phyloP scores from a whole-genome alignment of 2,329 filamentous ascomycete species.

The Ascochyta lentis region DNA sequence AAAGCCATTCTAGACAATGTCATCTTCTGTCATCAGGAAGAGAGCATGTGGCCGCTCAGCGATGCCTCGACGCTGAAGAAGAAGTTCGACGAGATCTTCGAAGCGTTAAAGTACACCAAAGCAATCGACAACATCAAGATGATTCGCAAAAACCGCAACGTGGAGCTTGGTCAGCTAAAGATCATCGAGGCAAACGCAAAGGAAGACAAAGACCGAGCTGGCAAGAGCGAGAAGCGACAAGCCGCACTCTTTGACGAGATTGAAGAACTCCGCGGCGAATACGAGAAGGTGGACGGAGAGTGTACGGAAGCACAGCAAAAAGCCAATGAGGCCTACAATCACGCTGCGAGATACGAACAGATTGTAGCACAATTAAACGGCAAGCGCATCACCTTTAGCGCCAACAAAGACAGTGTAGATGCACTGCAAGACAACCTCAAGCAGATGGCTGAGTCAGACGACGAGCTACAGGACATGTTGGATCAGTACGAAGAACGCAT shows the following conservation, averaged over 20 bases:
- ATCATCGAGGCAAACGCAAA: conserved; percentile 80
- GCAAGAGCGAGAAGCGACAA: conserved; percentile 62
- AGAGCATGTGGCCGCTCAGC: conserved; percentile 95
- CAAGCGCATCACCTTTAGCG: conserved; percentile 76
- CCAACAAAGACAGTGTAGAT: conserved; percentile 72
- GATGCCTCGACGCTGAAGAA: conserved; percentile 87
- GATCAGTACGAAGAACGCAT: conserved; percentile 81
- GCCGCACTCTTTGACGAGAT: conserved; percentile 71
- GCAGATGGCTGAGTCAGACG: conserved; percentile 79
- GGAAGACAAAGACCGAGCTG: conserved; percentile 82
- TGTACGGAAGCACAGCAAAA: conserved; percentile 51
- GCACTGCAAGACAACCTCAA: conserved; percentile 76
- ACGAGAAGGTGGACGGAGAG: conserved; percentile 40
- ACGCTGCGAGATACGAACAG: conserved; percentile 75
- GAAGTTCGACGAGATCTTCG: conserved; percentile 96
- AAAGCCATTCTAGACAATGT: conserved; percentile 90
- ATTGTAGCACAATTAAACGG: conserved; percentile 77
- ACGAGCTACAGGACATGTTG: conserved; percentile 73
- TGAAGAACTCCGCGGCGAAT: conserved; percentile 52
- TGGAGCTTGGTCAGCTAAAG: conserved; percentile 75
- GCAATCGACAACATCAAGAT: conserved; percentile 94
- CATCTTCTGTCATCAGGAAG: conserved; percentile 98
- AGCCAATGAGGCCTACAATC: conserved; percentile 71
- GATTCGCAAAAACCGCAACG: conserved; percentile 81
- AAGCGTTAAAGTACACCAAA: conserved; percentile 95